A percentile compares a stretch with the other conserved stretches of the same genome.
Evolutionary conservation across 108 stramenopile species (phyloP).

Genomic region (Nitzschia sp.): DNA sequence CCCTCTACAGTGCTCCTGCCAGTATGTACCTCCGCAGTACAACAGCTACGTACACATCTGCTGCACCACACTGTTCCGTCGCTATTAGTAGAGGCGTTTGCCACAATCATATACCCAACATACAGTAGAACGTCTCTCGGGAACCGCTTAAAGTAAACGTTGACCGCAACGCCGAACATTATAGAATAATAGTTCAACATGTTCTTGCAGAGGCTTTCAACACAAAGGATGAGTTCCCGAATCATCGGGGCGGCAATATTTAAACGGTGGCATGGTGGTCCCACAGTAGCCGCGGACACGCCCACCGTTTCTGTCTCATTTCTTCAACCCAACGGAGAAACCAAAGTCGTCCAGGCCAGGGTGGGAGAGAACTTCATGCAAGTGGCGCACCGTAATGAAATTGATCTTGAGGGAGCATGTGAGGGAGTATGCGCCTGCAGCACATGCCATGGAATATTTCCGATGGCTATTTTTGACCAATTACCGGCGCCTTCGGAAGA

Average conservation of each 20-base stretch:
- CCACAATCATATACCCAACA: too few relatives aligned
- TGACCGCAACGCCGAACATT: too few relatives aligned
- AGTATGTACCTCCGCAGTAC: too few relatives aligned
- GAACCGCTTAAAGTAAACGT: too few relatives aligned
- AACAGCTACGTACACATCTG: too few relatives aligned
- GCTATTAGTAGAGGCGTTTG: too few relatives aligned
- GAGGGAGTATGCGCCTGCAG: conserved; percentile 97
- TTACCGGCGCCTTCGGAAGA: conserved; percentile 73
- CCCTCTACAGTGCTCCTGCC: too few relatives aligned
- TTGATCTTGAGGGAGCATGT: conserved; percentile 95
- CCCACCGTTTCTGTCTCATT: conserved; percentile 67
- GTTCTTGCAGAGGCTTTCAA: too few relatives aligned
- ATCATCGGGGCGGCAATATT: conserved; percentile 34
- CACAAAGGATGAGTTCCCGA: too few relatives aligned
- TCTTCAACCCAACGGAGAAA: conserved; percentile 53
- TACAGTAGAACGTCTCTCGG: too few relatives aligned
- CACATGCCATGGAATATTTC: conserved; percentile 96
- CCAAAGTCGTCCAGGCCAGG: conserved; percentile 46
- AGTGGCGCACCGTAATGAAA: conserved; percentile 77
- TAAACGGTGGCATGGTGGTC: conserved; percentile 76
- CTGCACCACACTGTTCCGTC: too few relatives aligned
- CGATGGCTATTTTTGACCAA: conserved; percentile 74
- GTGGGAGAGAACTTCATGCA: conserved; percentile 83
- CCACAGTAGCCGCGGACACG: conserved; percentile 44
- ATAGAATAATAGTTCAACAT: too few relatives aligned